Evolutionary conservation across 306 rosid species (phyloP), one percentile per base, ranked within the genome.

Genomic region (Gastrolobium villosum): DNA sequence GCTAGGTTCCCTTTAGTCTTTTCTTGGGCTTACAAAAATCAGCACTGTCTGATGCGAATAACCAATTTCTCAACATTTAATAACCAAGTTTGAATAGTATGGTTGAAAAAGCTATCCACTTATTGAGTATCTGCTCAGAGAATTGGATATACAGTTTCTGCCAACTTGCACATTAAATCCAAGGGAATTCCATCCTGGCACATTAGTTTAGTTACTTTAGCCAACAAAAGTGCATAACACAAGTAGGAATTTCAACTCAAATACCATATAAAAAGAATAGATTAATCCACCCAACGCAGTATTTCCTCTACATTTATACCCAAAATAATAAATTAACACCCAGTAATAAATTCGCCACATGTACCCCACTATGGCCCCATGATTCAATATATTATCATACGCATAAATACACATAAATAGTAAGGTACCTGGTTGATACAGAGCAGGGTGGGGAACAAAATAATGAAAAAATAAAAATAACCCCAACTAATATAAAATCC

Each of bases 81-180:
- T 40, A 28, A 46, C 37, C 9, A 81, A 9, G 50, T 55, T 15
- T 36, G 28, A 55, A 70, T 64, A 30, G 40, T 62, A 57, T 63
- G 11, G 6, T 43, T 67, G 60, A 41, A 55, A 61, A 53, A 60
- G 26, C 45, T 61, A 54, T 70, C 20, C 37, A 49, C 56, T 48
- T 15, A 59, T 59, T 44, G 34, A 43, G 44, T 6, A 50, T 39
- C 40, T 54, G 31, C 30, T 37, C n/a, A 28, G 74, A 55, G 52
- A 57, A 76, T 71, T 53, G 20, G 74, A 45, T 14, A n/a, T 34
- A 32, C 20, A 10, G 53, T 76, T 82, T 63, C 48, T 5, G 41
- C 69, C 26, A 70, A 78, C 40, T 73, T 49, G 53, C 65, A 63
- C 43, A 69, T 62, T 46, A 69, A 54, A 80, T 36, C 66, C n/a